Evolutionary conservation across 768 basidiomycete species (phyloP), one percentile per base, ranked within the genome.

Genomic region (Glaciozyma antarctica): DNA sequence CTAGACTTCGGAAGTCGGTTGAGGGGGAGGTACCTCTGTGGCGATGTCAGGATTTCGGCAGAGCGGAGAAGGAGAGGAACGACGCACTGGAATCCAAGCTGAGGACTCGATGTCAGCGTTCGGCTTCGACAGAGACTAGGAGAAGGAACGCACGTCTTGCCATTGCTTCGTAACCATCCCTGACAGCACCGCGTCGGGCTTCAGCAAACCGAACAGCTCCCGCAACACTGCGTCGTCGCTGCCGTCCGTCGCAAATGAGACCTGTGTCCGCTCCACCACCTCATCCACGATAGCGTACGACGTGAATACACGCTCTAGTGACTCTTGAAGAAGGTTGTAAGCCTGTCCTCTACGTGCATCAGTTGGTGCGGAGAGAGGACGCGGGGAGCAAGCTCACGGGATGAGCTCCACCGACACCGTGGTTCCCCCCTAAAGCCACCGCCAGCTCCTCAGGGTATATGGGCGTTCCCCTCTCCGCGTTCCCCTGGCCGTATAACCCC

Each of bases 51-150:
- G 16, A 16, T 16, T 16, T 21, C 2, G 3, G 22, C 9, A 2
- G 10, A 53, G 9, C 28, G 16, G 22, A 10, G 8, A 1, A 9
- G 34, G 1, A 32, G 30, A 8, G 26, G 21, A 53, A 16, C 6
- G 28, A 48, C 67, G 43, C 30, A 64, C 69, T 70, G 69, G 44
- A 70, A 70, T 17, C 69, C 69, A 15, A 70, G 19, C 65, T 69
- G 48, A 21, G 7, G 22, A 38, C 28, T 5, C 17, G 3, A 22
- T 21, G 44, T 41, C 26, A n/a, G 53, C 19, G 9, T 6, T 16
- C 3, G 41, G 30, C 26, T 1, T 1, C 12, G 24, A 2, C 8
- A 21, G 32, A 38, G 10, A 22, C 9, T 5, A 43, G 10, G 38
- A 19, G 0, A 10, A 28, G 1, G 0, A 9, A 30, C 68, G 12